Conservation (phyloP, 352 stramenopile species). For the Globisporangium perplexum region DNA sequence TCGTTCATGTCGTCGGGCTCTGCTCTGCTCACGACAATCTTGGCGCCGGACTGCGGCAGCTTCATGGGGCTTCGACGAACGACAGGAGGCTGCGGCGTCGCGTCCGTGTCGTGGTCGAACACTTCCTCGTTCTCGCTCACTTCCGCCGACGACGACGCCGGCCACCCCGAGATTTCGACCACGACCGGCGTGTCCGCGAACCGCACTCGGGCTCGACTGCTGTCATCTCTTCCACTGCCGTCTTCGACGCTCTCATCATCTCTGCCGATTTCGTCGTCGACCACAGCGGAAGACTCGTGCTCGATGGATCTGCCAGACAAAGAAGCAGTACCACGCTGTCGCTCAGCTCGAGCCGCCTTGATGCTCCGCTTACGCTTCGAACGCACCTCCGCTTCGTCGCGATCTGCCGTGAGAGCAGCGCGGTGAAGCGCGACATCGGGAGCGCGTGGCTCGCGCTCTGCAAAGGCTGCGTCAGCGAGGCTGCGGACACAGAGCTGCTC, state of each 20-base stretch:
- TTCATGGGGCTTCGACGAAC: background rate
- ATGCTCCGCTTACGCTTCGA: background rate
- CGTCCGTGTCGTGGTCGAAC: background rate
- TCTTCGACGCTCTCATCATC: background rate
- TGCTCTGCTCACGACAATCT: background rate
- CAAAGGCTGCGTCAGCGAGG: background rate
- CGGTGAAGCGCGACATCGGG: conserved; percentile 19
- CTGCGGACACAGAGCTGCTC: background rate
- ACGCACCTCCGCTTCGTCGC: conserved; percentile 10
- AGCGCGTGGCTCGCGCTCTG: conserved; percentile 1
- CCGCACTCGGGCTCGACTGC: conserved; percentile 2
- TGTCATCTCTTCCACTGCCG: background rate
- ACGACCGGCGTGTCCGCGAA: conserved; percentile 8
- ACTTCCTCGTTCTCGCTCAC: conserved; percentile 14
- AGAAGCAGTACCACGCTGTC: background rate
- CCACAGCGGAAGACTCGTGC: background rate
- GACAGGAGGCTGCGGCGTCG: conserved; percentile 4
- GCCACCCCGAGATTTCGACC: conserved; percentile 8
- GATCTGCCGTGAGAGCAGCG: conserved; percentile 22
- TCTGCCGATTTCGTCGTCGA: background rate
- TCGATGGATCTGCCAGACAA: conserved; percentile 4
- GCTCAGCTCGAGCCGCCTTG: background rate
- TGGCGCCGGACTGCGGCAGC: background rate
- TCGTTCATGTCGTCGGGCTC: conserved; percentile 7
- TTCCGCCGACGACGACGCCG: background rate